Percentiles rank a stretch among this genome's conserved stretches.
Conservation (phyloP, 148 eudicot species). For the Linanthus parryae region DNA sequence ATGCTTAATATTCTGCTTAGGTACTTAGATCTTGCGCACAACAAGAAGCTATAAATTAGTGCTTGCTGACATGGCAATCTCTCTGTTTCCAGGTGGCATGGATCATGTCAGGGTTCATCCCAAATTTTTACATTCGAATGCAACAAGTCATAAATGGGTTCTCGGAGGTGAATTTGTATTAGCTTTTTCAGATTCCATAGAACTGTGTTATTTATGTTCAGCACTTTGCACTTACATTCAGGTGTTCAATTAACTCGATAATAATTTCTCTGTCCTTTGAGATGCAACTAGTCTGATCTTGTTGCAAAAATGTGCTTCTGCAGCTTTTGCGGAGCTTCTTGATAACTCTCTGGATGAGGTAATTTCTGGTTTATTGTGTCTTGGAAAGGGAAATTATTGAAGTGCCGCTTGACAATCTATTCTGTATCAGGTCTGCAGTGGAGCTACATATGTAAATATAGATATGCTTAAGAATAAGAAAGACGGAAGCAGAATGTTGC, state of each 20-base stretch:
- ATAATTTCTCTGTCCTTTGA: no score
- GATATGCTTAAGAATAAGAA: slow-evolving; percentile 73
- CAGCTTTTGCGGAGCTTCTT: slow-evolving; percentile 94
- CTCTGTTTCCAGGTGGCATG: slow-evolving; percentile 65
- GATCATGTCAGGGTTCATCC: slow-evolving; percentile 98
- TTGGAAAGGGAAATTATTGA: neutral
- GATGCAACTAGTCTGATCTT: no score
- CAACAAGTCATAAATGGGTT: slow-evolving; percentile 97
- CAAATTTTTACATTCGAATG: slow-evolving; percentile 92
- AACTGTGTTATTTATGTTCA: no score
- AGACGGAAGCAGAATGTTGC: slow-evolving; percentile 64
- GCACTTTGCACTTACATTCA: no score
- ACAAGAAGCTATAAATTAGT: neutral
- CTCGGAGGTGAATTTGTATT: slow-evolving; percentile 90
- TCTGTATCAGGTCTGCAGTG: slow-evolving; percentile 57
- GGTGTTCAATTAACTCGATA: no score
- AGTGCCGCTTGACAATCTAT: neutral
- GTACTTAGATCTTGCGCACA: no score
- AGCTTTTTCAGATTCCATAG: no score
- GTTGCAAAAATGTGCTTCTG: slow-evolving; percentile 9
- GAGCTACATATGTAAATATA: slow-evolving; percentile 73
- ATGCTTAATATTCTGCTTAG: no score
- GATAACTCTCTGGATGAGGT: slow-evolving; percentile 97
- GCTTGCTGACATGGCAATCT: slow-evolving; percentile 4
- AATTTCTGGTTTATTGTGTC: slow-evolving; percentile 7